phyloP scores from a whole-genome alignment of 2,329 filamentous ascomycete genomes.

The Paecilomyces fulvus region DNA sequence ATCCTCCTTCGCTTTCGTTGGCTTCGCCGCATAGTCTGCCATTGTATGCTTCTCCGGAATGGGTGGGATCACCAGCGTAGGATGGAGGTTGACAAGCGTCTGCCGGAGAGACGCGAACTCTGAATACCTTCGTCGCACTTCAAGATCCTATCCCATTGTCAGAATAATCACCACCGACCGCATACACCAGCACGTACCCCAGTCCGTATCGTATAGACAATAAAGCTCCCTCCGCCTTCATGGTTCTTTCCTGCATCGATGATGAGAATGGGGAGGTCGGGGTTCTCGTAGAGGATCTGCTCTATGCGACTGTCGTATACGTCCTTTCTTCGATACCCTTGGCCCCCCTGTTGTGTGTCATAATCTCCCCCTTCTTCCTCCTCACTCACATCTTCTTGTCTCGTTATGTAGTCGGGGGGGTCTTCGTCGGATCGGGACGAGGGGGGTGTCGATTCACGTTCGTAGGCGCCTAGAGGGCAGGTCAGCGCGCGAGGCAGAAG shows the following conservation, averaged over 20 bases:
- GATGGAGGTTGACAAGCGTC: constrained; percentile 83
- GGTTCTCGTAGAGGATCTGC: constrained; percentile 94
- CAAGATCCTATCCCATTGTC: constrained; percentile 60
- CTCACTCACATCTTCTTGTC: constrained; percentile 48
- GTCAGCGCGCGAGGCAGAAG: background rate
- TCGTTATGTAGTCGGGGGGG: constrained; percentile 49
- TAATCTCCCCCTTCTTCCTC: constrained; percentile 50
- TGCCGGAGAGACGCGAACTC: constrained; percentile 89
- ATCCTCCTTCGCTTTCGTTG: constrained; percentile 96
- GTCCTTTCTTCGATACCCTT: constrained; percentile 58
- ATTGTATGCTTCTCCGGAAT: constrained; percentile 99
- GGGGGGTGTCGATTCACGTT: constrained; percentile 54
- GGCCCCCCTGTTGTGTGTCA: constrained; percentile 42
- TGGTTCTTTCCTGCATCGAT: constrained; percentile 91
- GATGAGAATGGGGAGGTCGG: constrained; percentile 80
- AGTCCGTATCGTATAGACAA: constrained; percentile 94
- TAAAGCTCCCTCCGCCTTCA: constrained; percentile 85
- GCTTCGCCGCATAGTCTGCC: constrained; percentile 96
- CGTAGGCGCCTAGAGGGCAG: constrained; percentile 41
- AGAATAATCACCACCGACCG: background rate
- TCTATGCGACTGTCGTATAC: constrained; percentile 94
- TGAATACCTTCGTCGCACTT: constrained; percentile 90
- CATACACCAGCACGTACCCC: constrained; percentile 52
- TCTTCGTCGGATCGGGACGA: constrained; percentile 67
- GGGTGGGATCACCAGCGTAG: constrained; percentile 88